Percentiles rank a stretch among this genome's conserved stretches.
Evolutionary conservation across 768 basidiomycete species (phyloP).

Genomic region (Dendrothele bispora): DNA sequence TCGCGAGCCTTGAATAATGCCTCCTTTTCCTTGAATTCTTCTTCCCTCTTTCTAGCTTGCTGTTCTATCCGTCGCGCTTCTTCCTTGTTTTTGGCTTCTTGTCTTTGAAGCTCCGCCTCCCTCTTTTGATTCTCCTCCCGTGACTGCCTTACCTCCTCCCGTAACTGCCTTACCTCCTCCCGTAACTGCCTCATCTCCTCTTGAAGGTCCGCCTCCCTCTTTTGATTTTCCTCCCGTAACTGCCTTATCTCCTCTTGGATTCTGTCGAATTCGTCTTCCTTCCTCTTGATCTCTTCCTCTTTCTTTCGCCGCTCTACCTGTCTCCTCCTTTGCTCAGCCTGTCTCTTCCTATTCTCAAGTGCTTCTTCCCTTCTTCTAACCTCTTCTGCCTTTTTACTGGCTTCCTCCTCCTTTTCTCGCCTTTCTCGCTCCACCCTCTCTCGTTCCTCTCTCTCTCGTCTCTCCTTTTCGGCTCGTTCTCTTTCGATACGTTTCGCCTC

Average conservation of each 20-base stretch:
- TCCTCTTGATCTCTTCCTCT: constrained; percentile 12
- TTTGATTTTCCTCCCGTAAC: constrained; percentile 14
- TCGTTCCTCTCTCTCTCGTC: constrained; percentile 18
- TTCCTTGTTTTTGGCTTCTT: constrained; percentile 35
- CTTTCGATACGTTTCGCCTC: constrained; percentile 18
- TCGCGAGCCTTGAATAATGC: constrained; percentile 12
- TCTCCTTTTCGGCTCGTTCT: constrained; percentile 19
- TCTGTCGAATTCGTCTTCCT: constrained; percentile 4
- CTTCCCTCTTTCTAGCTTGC: constrained; percentile 13
- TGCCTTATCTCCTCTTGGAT: constrained; percentile 15
- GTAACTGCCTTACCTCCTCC: constrained; percentile 17
- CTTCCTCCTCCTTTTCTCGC: constrained; percentile 5
- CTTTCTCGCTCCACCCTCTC: constrained; percentile 28
- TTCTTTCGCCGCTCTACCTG: constrained; percentile 15
- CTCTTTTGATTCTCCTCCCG: constrained; percentile 21
- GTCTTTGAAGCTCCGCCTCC: constrained; percentile 24
- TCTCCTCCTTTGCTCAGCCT: constrained; percentile 29
- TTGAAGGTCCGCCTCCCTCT: constrained; percentile 9
- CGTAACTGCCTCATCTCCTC: constrained; percentile 19
- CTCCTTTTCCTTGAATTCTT: constrained; percentile 25
- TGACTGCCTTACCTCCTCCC: constrained; percentile 17
- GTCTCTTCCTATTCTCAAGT: constrained; percentile 17
- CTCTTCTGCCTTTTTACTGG: constrained; percentile 21
- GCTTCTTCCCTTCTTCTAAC: constrained; percentile 25
- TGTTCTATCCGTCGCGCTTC: constrained; percentile 31